A percentile compares a stretch with the other conserved stretches of the same genome.
These are phyloP conservation scores for Castanea crenata DNA, from an alignment of 306 rosid genomes.

Conservation along the genomic window DNA sequence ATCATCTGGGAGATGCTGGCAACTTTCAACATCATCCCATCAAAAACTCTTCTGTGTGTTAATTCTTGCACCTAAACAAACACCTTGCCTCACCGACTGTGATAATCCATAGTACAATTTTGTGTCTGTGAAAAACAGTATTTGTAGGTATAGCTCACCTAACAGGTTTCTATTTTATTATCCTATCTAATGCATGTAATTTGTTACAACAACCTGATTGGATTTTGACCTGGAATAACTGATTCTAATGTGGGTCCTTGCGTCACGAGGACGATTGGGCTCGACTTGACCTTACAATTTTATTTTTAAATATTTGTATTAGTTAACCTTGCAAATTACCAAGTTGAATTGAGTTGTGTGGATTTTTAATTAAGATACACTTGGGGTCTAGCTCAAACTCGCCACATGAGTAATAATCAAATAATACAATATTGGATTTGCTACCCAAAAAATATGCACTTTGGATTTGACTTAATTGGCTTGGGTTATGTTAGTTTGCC, in stretches of 20 bases:
- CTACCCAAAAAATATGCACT: too few relatives aligned
- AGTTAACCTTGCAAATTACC: too few relatives aligned
- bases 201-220: conserved; percentile 3
- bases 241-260: background rate
- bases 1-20: conserved; percentile 11
- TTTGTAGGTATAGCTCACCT: background rate
- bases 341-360: too few relatives aligned
- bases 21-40: conserved; percentile 16
- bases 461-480: too few relatives aligned
- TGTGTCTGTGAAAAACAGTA: background rate
- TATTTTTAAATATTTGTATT: too few relatives aligned
- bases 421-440: too few relatives aligned
- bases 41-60: background rate
- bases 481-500: too few relatives aligned
- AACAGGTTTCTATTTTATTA: conserved; percentile 3
- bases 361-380: too few relatives aligned
- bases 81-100: background rate
- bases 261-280: background rate
- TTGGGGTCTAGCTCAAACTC: too few relatives aligned
- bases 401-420: too few relatives aligned
- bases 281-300: too few relatives aligned
- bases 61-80: background rate
- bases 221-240: conserved; percentile 15
- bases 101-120: background rate
- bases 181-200: background rate